phyloP scores from a whole-genome alignment of 768 basidiomycete genomes.

The Mrakia frigida region DNA sequence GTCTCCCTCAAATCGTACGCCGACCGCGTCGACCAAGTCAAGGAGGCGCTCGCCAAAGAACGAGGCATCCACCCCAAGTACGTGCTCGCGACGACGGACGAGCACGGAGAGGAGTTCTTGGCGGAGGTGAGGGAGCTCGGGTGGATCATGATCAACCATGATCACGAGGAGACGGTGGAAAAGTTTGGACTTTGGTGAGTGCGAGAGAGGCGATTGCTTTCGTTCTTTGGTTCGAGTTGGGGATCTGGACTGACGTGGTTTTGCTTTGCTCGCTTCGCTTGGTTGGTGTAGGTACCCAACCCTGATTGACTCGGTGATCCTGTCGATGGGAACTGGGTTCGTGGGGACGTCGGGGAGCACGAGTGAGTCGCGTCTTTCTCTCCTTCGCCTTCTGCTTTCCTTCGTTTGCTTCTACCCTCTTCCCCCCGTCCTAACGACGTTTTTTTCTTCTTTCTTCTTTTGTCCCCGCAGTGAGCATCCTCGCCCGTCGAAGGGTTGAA shows the following conservation, averaged over 20 bases:
- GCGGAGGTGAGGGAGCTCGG: slow-evolving; percentile 26
- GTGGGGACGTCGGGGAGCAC: slow-evolving; percentile 34
- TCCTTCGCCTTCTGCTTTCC: background rate
- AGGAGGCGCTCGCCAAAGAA: slow-evolving; percentile 16
- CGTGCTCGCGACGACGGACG: slow-evolving; percentile 33
- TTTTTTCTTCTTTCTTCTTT: no score
- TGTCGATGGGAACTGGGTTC: slow-evolving; percentile 30
- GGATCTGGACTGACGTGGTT: background rate
- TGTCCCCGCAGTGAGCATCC: slow-evolving; percentile 30
- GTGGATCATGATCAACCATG: slow-evolving; percentile 34
- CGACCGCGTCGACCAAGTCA: slow-evolving; percentile 29
- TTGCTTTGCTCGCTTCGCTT: background rate
- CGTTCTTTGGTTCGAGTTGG: background rate
- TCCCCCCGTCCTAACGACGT: background rate
- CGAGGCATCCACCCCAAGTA: slow-evolving; percentile 20
- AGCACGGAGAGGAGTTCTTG: slow-evolving; percentile 33
- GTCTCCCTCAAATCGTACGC: slow-evolving; percentile 28
- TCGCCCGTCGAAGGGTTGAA: slow-evolving; percentile 34
- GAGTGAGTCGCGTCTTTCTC: slow-evolving; percentile 12
- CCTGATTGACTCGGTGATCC: slow-evolving; percentile 33
- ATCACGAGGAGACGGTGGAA: slow-evolving; percentile 33
- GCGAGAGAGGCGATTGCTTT: background rate
- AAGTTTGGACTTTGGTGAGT: slow-evolving; percentile 33
- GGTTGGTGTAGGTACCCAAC: slow-evolving; percentile 29
- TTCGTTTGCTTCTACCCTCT: background rate